Conservation (phyloP, 306 rosid genomes). For the Cucumis sativus region Cucumber_9930_V3 NC_026655.2:28445501-28446000, state of each 20-base stretch:
- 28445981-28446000: slow-evolving; percentile 99
- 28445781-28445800: too few relatives aligned
- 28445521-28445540: background rate
- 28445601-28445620: background rate
- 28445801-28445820: too few relatives aligned
- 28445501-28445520: background rate
- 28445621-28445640: background rate
- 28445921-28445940: slow-evolving; percentile 90
- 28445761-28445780: background rate
- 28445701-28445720: background rate
- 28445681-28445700: background rate
- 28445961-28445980: slow-evolving; percentile 98
- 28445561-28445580: background rate
- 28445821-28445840: too few relatives aligned
- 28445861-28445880: slow-evolving; percentile 68
- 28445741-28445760: background rate
- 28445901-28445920: slow-evolving; percentile 84
- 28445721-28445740: background rate
- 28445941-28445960: slow-evolving; percentile 95
- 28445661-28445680: background rate
- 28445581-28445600: background rate
- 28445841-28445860: slow-evolving; percentile 43
- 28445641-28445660: too few relatives aligned
- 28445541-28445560: background rate
- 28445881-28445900: slow-evolving; percentile 67